Conservation (phyloP, 225 moss, liverwort and hornwort genomes). For the Anthoceros angustus region DNA sequence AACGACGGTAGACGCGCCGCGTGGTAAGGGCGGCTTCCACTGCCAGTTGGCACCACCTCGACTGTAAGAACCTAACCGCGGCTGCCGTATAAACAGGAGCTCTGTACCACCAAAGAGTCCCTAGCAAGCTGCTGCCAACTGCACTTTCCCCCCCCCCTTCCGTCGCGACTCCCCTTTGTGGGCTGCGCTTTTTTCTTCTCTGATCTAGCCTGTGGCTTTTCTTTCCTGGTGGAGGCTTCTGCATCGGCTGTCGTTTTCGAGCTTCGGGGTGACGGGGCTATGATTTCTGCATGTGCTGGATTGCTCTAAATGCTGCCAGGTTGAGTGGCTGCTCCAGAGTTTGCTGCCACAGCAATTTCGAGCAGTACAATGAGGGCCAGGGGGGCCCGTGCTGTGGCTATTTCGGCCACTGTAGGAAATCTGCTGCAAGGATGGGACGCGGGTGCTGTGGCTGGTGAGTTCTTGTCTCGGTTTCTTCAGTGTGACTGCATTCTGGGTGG, state of each 20-base stretch:
- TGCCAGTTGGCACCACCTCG: not conserved
- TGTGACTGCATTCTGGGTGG: not conserved
- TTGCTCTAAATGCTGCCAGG: too few relatives aligned
- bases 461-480: not conserved
- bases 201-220: too few relatives aligned
- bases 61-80: too few relatives aligned
- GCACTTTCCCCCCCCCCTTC: not conserved
- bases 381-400: conserved; percentile 42
- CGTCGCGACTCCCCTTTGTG: too few relatives aligned
- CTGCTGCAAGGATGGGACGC: conserved; percentile 51
- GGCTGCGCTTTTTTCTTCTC: too few relatives aligned
- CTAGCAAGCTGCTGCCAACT: not conserved
- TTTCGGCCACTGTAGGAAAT: conserved; percentile 45
- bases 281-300: too few relatives aligned
- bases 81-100: too few relatives aligned
- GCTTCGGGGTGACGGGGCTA: too few relatives aligned
- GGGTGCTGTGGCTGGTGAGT: conserved; percentile 45
- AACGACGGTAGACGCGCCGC: not conserved
- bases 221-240: too few relatives aligned
- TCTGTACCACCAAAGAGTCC: not conserved
- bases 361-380: conserved; percentile 15
- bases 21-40: not conserved
- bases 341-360: not conserved
- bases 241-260: too few relatives aligned
- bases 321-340: not conserved